Conservation (phyloP, 768 basidiomycete genomes). For the Lactarius quietus region DNA sequence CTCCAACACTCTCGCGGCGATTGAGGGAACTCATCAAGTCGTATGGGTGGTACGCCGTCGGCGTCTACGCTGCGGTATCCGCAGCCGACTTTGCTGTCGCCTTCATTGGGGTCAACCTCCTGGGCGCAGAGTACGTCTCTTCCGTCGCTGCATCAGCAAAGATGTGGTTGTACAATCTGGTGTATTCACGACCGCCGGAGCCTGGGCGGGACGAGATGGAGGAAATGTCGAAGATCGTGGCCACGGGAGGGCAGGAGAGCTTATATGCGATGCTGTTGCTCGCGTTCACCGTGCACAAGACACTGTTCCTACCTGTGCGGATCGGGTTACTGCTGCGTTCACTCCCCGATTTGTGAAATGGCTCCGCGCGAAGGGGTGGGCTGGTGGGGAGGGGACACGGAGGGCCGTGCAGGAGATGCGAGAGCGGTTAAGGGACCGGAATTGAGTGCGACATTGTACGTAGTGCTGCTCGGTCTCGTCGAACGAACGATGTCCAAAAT, state of each 20-base stretch:
- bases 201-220: conserved; percentile 67
- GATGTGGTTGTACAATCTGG: conserved; percentile 40
- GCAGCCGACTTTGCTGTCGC: conserved; percentile 80
- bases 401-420: conserved; percentile 52
- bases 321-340: conserved; percentile 80
- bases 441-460: conserved; percentile 24
- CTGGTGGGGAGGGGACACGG: conserved; percentile 62
- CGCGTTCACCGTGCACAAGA: conserved; percentile 97
- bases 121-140: conserved; percentile 89
- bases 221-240: conserved; percentile 32
- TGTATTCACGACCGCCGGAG: conserved; percentile 56
- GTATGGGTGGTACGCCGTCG: conserved; percentile 95
- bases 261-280: conserved; percentile 90
- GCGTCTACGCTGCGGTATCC: conserved; percentile 75
- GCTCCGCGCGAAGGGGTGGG: conserved; percentile 81
- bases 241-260: conserved; percentile 55
- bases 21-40: conserved; percentile 82
- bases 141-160: conserved; percentile 59
- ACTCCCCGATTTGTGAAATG: conserved; percentile 86
- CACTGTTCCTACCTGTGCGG: conserved; percentile 81
- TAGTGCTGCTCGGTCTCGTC: conserved; percentile 16
- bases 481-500: not conserved
- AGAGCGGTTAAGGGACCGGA: conserved; percentile 34
- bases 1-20: conserved; percentile 60
- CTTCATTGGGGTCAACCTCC: conserved; percentile 77